phyloP scores from a whole-genome alignment of 495 filamentous ascomycete genomes.

The Paragyromitra xinjiangensis region DNA sequence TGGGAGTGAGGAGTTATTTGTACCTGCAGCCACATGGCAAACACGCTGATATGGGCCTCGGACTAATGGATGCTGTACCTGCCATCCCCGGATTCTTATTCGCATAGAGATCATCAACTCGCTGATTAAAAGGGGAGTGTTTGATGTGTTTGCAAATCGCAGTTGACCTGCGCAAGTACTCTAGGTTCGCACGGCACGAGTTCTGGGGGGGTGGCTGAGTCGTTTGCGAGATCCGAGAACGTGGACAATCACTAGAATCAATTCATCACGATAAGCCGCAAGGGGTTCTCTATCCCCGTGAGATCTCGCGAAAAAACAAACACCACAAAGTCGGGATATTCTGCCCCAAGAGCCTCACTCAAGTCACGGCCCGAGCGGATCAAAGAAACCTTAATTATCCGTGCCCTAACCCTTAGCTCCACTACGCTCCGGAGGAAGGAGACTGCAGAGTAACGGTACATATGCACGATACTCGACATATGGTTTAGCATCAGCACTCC shows the following conservation, averaged over 20 bases:
- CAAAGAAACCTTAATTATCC: slow-evolving; percentile 41
- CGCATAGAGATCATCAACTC: neutral
- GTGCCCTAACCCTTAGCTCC: slow-evolving; percentile 21
- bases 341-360: slow-evolving; percentile 13
- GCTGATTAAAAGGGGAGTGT: neutral
- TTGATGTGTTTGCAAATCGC: slow-evolving; percentile 5
- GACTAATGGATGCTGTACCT: slow-evolving; percentile 21
- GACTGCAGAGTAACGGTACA: neutral
- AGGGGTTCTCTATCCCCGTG: neutral
- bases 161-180: neutral
- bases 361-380: slow-evolving; percentile 19
- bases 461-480: neutral
- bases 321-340: neutral
- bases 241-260: neutral
- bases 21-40: slow-evolving; percentile 24
- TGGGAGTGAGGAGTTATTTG: slow-evolving; percentile 5
- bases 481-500: no score
- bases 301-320: neutral
- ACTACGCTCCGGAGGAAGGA: neutral
- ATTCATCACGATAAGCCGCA: neutral
- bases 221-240: neutral
- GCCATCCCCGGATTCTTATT: slow-evolving; percentile 11
- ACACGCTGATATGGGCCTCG: neutral
- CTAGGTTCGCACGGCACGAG: neutral
- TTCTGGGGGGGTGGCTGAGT: neutral